Evolutionary conservation across 2,329 filamentous ascomycete genomes (phyloP).

Genomic region (Fusarium nelsonii): DNA sequence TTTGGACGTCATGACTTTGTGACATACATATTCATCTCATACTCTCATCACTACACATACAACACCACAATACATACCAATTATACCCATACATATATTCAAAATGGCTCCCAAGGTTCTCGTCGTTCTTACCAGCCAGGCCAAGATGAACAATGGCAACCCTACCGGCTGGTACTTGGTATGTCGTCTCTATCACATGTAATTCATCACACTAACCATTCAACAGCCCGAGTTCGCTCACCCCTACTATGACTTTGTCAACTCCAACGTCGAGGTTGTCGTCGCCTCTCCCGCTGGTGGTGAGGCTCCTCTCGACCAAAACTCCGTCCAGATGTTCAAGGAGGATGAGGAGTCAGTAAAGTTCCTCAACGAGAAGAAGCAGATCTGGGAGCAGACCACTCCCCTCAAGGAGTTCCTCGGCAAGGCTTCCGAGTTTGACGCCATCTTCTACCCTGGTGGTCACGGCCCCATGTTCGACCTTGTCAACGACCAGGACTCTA

Average conservation of each 20-base stretch:
- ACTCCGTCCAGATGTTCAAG: constrained; percentile 67
- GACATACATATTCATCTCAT: not conserved
- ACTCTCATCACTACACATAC: not conserved
- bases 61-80: no score
- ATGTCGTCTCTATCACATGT: constrained; percentile 39
- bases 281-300: constrained; percentile 74
- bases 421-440: constrained; percentile 71
- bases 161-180: constrained; percentile 80
- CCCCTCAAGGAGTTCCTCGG: constrained; percentile 69
- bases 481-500: constrained; percentile 66
- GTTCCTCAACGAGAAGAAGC: constrained; percentile 68
- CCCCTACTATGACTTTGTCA: constrained; percentile 68
- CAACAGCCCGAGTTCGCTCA: constrained; percentile 72
- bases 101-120: constrained; percentile 72
- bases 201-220: not conserved
- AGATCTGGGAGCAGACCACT: constrained; percentile 73
- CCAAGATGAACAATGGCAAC: constrained; percentile 61
- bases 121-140: constrained; percentile 76
- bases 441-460: constrained; percentile 69
- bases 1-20: constrained; percentile 4
- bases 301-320: constrained; percentile 70
- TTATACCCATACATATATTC: not conserved
- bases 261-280: constrained; percentile 60
- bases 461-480: constrained; percentile 77
- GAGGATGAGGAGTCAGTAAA: constrained; percentile 63